Evolutionary conservation across 1,284 basidiomycete species (phyloP), one percentile per base, ranked within the genome.

Genomic region (Leccinum laetum): DNA sequence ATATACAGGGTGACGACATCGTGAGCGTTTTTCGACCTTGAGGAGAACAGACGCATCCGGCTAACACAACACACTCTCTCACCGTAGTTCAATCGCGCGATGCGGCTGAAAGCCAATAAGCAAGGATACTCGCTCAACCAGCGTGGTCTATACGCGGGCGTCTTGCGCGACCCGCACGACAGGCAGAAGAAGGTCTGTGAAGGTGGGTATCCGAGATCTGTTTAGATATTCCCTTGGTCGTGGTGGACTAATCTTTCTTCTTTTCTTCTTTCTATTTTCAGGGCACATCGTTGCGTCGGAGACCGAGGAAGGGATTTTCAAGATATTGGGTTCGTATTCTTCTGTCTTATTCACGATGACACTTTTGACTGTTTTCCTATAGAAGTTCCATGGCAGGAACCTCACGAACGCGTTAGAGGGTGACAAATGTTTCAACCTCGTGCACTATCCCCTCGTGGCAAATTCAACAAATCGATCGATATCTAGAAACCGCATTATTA

Each of bases 111-210:
- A 77, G 95, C 95, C 3, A 86, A 86, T 68, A 87, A 85, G 65
- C 85, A 91, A 75, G 94, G 94, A 0, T 95, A 90, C 77, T 92
- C 90, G 14, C 83, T 98, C 53, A 97, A 96, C 71, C 95, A 97
- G 77, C 84, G 87, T 60, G 94, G 94, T 0, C 77, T 97, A 8
- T 95, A 83, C 70, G 79, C 79, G 4, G 87, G 86, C 1, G 89
- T 95, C 39, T 78, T 93, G n/a, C 86, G 93, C 6, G 88, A 92
- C 73, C 84, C 86, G 11, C 80, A 79, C 39, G 81, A 92, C 68
- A 79, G 84, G 26, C 79, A 80, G 44, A 78, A 86, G 39, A 78
- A 86, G 74, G 66, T 86, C n/a, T 85, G 86, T 46, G 77, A 82
- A 67, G 94, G 94, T 89, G 66, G 64, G 84, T 73, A 10, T n/a